These are phyloP conservation scores for Pythium phragmiticola DNA, from an alignment of 352 stramenopile species.

Conservation along the genomic window DNA sequence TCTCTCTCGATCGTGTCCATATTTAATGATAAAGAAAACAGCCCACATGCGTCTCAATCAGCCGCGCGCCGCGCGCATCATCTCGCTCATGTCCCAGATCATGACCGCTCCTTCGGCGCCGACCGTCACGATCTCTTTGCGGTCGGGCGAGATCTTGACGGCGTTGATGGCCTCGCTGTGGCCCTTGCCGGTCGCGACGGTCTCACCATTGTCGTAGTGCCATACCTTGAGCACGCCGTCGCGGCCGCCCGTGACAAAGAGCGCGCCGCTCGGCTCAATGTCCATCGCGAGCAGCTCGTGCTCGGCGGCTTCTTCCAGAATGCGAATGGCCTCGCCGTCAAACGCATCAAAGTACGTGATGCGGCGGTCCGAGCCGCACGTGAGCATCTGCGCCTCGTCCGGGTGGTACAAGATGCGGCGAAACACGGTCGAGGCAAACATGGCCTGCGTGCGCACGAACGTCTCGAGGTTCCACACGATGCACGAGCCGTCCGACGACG, in stretches of 20 bases:
- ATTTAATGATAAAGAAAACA: conserved; percentile 24
- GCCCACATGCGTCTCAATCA: background rate
- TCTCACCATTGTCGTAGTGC: conserved; percentile 96
- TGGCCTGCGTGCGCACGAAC: conserved; percentile 90
- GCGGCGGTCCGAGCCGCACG: conserved; percentile 93
- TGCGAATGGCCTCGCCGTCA: conserved; percentile 92
- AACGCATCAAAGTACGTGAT: conserved; percentile 97
- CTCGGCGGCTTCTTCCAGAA: conserved; percentile 91
- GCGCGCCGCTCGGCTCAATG: conserved; percentile 85
- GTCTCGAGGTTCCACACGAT: conserved; percentile 97
- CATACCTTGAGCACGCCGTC: conserved; percentile 94
- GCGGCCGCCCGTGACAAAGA: conserved; percentile 90
- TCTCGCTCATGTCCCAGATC: conserved; percentile 89
- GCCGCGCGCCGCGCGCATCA: conserved; percentile 17
- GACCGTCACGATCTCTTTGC: conserved; percentile 92
- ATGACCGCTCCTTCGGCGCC: conserved; percentile 94
- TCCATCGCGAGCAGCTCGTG: conserved; percentile 92
- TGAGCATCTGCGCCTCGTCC: conserved; percentile 96
- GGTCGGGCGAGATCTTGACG: conserved; percentile 92
- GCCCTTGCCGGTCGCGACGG: conserved; percentile 83
- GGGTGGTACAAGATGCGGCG: conserved; percentile 93
- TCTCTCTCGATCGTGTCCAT: conserved; percentile 13
- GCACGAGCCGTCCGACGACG: conserved; percentile 87
- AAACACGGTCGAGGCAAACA: conserved; percentile 97
- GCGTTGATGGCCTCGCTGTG: conserved; percentile 94